Evolutionary conservation across 2,329 filamentous ascomycete species (phyloP).

Genomic region (Neopestalotiopsis sp.): DNA sequence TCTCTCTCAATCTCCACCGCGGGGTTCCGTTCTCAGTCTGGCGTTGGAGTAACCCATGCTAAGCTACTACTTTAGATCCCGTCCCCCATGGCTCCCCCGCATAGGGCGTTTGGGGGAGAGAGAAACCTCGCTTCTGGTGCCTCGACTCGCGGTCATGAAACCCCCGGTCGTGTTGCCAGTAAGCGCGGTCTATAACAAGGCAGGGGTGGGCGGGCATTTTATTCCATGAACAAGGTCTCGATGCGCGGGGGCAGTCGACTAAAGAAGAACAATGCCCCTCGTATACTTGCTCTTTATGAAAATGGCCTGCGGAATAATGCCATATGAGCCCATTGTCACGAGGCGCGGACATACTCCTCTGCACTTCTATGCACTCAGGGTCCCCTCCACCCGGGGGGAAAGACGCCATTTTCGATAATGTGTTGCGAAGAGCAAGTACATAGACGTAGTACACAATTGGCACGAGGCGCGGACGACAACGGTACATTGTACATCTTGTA

Average conservation of each 20-base stretch:
- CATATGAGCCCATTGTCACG: background rate
- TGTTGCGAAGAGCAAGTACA: background rate
- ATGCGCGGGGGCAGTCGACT: background rate
- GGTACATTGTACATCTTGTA: background rate
- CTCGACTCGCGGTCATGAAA: background rate
- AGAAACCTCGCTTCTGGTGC: background rate
- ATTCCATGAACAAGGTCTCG: background rate
- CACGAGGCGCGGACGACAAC: background rate
- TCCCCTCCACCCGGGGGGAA: background rate
- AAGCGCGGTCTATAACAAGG: background rate
- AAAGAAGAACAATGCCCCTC: background rate
- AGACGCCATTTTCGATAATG: background rate
- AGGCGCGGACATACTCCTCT: background rate
- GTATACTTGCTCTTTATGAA: background rate
- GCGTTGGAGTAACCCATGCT: slow-evolving; percentile 1
- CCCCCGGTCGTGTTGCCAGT: background rate
- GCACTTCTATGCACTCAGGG: background rate
- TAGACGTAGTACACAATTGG: background rate
- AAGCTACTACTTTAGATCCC: background rate
- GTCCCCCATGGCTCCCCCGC: slow-evolving; percentile 1
- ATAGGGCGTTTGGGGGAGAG: background rate
- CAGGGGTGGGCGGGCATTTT: background rate
- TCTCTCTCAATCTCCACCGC: background rate
- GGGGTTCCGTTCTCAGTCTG: background rate
- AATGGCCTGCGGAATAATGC: background rate